Evolutionary conservation across 2,329 filamentous ascomycete genomes (phyloP), one percentile per base, ranked within the genome.

Genomic region (Aureobasidium sp.): DNA sequence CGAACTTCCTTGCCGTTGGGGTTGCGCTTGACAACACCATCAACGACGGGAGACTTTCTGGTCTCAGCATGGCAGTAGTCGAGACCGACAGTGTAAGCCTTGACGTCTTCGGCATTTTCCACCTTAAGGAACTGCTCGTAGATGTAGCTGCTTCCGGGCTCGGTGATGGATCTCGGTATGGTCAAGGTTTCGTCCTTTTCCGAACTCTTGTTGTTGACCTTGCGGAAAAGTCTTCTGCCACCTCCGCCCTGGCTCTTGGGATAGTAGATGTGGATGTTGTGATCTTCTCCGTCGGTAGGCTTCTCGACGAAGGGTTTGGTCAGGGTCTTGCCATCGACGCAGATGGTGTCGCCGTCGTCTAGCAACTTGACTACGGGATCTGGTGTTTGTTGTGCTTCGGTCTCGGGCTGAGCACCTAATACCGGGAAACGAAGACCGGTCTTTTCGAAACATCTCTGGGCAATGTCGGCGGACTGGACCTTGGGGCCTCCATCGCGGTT

Each of bases 251-350:
- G 84, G 45, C 90, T 88, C 65, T 87, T 89, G 25, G 93, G 90
- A 70, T 95, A 97, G 77, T 97, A 99, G 62, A 99, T 97, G 76
- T 96, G 89, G 69, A 99, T 96, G 73, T 99, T 99, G 77, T 99
- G 94, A 70, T 99, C 93, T 76, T 99, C 94, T 37, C 94, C 94
- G 71, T 90, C 97, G n/a, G 91, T 92, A 0, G 94, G 94, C 74
- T 99, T 99, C 73, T 99, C 94, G 41, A 99, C 94, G 71, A 99
- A 99, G 0, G 94, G 94, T 72, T 99, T 99, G 68, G 83, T 87
- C 49, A 99, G 82, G 4, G 86, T 75, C 44, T 84, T 81, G 12
- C 93, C 94, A 72, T 99, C 93, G 11, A 99, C 93, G 45, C 88
- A 85, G 61, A 99, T 81, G 5, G 89, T 87, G 71, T 99, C 92